Percentiles rank a stretch among this genome's conserved stretches.
Conservation (phyloP, 805 yeast genomes). For the Candida lessepsii region DNA sequence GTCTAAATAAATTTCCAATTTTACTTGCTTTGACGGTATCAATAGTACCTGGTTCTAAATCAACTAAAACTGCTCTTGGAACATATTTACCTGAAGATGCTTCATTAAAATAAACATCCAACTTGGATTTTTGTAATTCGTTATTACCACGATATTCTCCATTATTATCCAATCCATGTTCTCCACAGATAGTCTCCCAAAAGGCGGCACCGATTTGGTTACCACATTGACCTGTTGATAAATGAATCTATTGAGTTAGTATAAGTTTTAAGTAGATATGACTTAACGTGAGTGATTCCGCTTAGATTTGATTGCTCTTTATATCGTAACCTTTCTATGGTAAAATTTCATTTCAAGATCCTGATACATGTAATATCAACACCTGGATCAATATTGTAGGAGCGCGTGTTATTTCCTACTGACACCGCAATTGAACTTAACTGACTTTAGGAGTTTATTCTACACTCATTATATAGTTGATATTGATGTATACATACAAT, state of each 20-base stretch:
- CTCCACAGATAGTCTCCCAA: constrained; percentile 90
- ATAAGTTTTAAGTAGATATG: not conserved
- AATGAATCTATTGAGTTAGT: constrained; percentile 62
- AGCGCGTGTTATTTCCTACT: too few relatives aligned
- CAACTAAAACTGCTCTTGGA: constrained; percentile 90
- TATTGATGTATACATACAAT: constrained; percentile 13
- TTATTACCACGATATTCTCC: constrained; percentile 64
- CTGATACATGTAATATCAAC: too few relatives aligned
- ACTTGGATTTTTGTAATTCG: constrained; percentile 48
- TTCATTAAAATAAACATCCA: constrained; percentile 85
- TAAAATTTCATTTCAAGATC: too few relatives aligned
- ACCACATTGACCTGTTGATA: constrained; percentile 98
- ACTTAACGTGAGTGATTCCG: too few relatives aligned
- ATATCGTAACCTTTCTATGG: too few relatives aligned
- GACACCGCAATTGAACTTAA: constrained; percentile 1
- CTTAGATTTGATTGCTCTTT: too few relatives aligned
- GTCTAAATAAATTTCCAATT: constrained; percentile 87
- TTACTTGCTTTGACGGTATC: constrained; percentile 77
- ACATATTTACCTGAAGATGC: constrained; percentile 87
- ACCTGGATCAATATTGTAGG: too few relatives aligned
- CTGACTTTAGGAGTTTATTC: too few relatives aligned
- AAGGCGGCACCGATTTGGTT: constrained; percentile 96
- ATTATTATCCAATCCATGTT: constrained; percentile 74
- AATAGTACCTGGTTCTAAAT: constrained; percentile 92
- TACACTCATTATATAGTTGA: too few relatives aligned